These are phyloP conservation scores for Neltuma alba DNA, from an alignment of 306 rosid genomes.

Conservation along the genomic window DNA sequence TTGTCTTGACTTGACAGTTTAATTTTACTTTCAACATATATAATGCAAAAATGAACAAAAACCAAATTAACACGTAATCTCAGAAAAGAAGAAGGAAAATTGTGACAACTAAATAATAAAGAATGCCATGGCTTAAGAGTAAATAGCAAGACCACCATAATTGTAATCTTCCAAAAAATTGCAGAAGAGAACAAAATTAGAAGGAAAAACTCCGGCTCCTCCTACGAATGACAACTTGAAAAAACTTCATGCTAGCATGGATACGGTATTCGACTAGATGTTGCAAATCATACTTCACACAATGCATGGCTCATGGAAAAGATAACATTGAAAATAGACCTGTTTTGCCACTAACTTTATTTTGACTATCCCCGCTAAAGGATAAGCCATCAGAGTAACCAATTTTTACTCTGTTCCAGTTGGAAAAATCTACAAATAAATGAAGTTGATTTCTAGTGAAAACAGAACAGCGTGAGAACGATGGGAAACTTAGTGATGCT, in stretches of 20 bases:
- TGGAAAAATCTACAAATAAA: slow-evolving; percentile 69
- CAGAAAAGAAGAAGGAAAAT: slow-evolving; percentile 3
- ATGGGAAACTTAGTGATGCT: background rate
- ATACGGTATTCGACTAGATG: background rate
- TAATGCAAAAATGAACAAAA: background rate
- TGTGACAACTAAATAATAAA: background rate
- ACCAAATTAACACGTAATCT: background rate
- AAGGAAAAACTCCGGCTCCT: background rate
- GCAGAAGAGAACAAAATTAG: background rate
- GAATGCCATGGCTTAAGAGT: slow-evolving; percentile 5
- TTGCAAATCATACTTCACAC: slow-evolving; percentile 6
- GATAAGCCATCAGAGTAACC: slow-evolving; percentile 95
- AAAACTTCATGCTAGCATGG: background rate
- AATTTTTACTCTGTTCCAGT: slow-evolving; percentile 83
- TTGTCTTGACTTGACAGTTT: background rate
- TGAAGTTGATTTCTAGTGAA: slow-evolving; percentile 11
- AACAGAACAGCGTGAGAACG: slow-evolving; percentile 13
- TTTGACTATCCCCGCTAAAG: slow-evolving; percentile 71
- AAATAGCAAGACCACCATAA: background rate
- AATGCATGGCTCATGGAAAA: slow-evolving; percentile 3
- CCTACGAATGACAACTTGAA: background rate
- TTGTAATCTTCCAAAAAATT: background rate
- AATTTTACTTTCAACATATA: background rate
- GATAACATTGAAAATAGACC: slow-evolving; percentile 12
- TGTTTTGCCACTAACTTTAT: slow-evolving; percentile 48